Evolutionary conservation across 1,284 basidiomycete genomes (phyloP), one percentile per base, ranked within the genome.

Genomic region (Wolfiporia cocos): DNA sequence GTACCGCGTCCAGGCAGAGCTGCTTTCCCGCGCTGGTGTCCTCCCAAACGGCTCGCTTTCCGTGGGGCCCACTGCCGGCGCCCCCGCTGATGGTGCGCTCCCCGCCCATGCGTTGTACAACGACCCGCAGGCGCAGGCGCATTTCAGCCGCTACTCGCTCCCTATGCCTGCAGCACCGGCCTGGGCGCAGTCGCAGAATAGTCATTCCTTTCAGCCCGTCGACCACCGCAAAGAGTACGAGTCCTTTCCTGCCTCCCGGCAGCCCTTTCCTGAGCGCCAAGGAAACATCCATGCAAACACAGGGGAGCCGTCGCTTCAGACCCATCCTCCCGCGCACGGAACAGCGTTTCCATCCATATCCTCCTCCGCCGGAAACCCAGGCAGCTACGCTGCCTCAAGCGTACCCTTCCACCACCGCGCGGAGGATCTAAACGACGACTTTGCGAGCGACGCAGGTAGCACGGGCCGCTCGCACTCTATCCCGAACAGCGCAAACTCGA

Each of bases 1-100:
- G 42, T 78, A 75, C 54, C 68, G 74, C 14, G 58, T 65, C 0
- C 70, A 77, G 44, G 59, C 67, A 1, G 74, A 78, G 34, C 46
- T 71, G 15, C 58, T 70, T 36, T 59, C 58, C 34, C 64, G 64
- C 19, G 46, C 56, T 1, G 63, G 61, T 33, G 56, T 59, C 22
- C 49, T 61, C 32, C 54, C 57, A 10, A 53, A 53, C 40, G 52
- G 54, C 30, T 39, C 46, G 3, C 46, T 61, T 21, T 42, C 46
- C 15, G 38, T 53, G 18, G 45, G 41, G 6, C 47, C 44, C 23
- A 47, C 44, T 7, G 44, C 42, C 22, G 43, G 48, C n/a, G 24
- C 42, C 19, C 40, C 47, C 20, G 32, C 22, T 9, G 44, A 41
- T 21, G 32, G 35, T 23, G 39, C 39, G 4, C 4, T 41, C 2